Evolutionary conservation across 805 yeast genomes (phyloP), one percentile per base, ranked within the genome.

Genomic region (Ogataea trehalophila): DNA sequence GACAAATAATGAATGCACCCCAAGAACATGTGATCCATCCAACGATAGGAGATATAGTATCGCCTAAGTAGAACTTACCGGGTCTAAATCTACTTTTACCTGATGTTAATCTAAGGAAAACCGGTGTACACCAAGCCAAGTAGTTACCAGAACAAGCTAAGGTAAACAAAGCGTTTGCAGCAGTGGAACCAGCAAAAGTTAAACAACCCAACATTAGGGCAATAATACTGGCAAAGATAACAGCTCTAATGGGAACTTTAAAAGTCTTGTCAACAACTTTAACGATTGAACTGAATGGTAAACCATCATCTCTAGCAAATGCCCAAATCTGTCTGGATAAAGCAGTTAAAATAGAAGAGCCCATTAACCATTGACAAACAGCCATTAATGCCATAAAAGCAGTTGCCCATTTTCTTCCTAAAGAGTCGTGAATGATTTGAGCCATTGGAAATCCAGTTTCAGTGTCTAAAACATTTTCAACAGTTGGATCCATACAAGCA

Each of bases 301-400:
- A 71, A n/a, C 89, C 90, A 57, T 83, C 81, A 62, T 85, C 92
- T 68, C 92, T 77, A 36, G 87, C 81, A 63, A 83, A 81, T 1
- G 89, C 87, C 80, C 85, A 84, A 43, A 81, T 72, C 62, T 83
- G 89, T 63, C 90, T 75, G 4, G 87, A 81, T 5, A 78, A 74
- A 11, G 88, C 87, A 42, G 81, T 74, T 41, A 81, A 67, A 45
- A 78, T 73, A 4, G 85, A 79, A 26, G 79, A 72, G 16, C 85
- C 85, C 87, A 83, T 84, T 45, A 82, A 66, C 62, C 77, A 80
- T 61, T 82, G 87, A 23, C 85, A 80, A 50, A 73, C 59, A 8
- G 81, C 75, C 59, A 81, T 75, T 44, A 83, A 55, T 3, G 79
- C 55, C 81, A 83, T 78, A 52, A 82, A 71, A 0, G 83, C 84